phyloP scores from a whole-genome alignment of 495 filamentous ascomycete genomes.

The Neurospora discreta region DNA sequence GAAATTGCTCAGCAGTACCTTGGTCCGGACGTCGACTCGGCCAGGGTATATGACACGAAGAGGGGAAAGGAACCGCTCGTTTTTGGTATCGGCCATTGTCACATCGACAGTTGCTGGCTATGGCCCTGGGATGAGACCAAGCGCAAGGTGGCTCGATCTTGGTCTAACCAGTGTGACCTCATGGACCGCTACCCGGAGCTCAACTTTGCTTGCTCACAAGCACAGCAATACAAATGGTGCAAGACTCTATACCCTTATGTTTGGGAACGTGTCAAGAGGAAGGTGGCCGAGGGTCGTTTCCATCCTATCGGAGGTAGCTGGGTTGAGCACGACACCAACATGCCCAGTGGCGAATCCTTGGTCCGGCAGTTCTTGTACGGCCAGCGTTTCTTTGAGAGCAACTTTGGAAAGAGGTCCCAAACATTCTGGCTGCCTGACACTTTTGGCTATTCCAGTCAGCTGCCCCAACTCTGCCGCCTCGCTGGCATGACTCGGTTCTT shows the following conservation, averaged over 20 bases:
- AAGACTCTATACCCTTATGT: constrained; percentile 77
- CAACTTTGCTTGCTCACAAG: constrained; percentile 82
- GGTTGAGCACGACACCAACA: constrained; percentile 98
- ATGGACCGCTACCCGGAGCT: constrained; percentile 93
- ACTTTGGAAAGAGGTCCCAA: constrained; percentile 75
- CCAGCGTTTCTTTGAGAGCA: constrained; percentile 86
- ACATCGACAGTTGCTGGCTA: constrained; percentile 96
- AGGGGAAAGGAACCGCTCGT: constrained; percentile 58
- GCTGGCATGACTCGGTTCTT: constrained; percentile 94
- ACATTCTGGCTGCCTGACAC: constrained; percentile 99
- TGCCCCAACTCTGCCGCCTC: constrained; percentile 83
- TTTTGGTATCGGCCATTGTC: constrained; percentile 86
- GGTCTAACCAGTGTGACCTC: constrained; percentile 89
- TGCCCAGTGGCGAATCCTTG: constrained; percentile 90
- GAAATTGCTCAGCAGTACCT: constrained; percentile 75
- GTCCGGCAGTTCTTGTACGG: constrained; percentile 93
- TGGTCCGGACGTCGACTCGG: constrained; percentile 67
- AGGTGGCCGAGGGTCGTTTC: constrained; percentile 83
- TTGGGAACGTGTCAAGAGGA: constrained; percentile 80
- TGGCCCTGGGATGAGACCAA: constrained; percentile 99
- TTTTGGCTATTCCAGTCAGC: constrained; percentile 90
- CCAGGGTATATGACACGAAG: constrained; percentile 64
- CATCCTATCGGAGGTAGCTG: constrained; percentile 94
- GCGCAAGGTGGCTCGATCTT: constrained; percentile 89
- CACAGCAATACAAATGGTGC: constrained; percentile 97